Evolutionary conservation across 495 filamentous ascomycete species (phyloP).

Genomic region (Poronia punctata): DNA sequence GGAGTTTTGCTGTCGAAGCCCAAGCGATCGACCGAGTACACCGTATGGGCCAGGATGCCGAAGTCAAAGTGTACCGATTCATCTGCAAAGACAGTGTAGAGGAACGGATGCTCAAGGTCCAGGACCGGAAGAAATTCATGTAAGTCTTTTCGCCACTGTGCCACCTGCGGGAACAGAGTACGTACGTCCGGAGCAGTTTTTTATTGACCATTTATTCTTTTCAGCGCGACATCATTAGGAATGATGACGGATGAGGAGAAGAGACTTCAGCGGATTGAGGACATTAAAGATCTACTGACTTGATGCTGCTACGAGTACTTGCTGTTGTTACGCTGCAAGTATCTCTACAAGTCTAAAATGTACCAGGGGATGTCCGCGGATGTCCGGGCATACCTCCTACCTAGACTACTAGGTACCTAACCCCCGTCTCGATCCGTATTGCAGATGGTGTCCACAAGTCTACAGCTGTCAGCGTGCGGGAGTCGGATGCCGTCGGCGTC

Average conservation of each 20-base stretch:
- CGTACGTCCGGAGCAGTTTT: background rate
- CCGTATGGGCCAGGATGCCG: conserved; percentile 87
- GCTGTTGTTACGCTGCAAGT: no score
- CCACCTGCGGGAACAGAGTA: no score
- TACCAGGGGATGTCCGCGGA: no score
- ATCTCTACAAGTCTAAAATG: no score
- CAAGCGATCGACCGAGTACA: conserved; percentile 99
- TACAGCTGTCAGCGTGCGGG: no score
- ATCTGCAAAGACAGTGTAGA: conserved; percentile 88
- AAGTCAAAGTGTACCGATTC: conserved; percentile 80
- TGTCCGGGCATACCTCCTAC: no score
- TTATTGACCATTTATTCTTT: conserved; percentile 16
- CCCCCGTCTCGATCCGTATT: no score
- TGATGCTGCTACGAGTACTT: no score
- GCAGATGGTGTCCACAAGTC: no score
- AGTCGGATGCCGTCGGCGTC: no score
- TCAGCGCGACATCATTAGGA: conserved; percentile 80
- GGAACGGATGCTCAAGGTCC: conserved; percentile 86
- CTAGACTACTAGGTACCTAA: no score
- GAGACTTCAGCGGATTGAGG: conserved; percentile 81
- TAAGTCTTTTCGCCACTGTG: conserved; percentile 40
- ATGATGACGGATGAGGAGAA: conserved; percentile 95
- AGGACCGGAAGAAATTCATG: conserved; percentile 95
- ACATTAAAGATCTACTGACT: conserved; percentile 86
- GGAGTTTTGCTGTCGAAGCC: conserved; percentile 93